Evolutionary conservation across 164 flowering plant genomes (phyloP).

Genomic region (Magnolia sinica): DNA sequence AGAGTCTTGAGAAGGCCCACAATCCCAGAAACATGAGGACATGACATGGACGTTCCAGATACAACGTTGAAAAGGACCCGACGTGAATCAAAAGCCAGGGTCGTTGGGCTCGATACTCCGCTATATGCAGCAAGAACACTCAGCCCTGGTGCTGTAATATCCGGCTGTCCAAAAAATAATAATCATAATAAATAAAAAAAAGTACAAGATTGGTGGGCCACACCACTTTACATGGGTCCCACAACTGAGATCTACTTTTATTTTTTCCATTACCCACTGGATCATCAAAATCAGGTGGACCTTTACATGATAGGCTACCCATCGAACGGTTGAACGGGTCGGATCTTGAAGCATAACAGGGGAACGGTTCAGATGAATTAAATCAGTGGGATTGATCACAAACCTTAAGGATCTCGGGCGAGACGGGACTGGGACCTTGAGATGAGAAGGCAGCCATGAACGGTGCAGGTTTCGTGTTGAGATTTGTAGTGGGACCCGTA

Average conservation of each 20-base stretch:
- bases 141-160: slow-evolving; percentile 83
- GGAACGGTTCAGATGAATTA: background rate
- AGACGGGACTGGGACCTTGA: slow-evolving; percentile 58
- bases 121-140: slow-evolving; percentile 68
- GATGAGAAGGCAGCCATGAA: slow-evolving; percentile 84
- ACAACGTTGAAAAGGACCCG: slow-evolving; percentile 38
- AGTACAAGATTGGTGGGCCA: too few species aligned
- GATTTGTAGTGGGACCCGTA: slow-evolving; percentile 31
- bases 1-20: slow-evolving; percentile 68
- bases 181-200: background rate
- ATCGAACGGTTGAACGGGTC: background rate
- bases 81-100: slow-evolving; percentile 36
- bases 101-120: slow-evolving; percentile 52
- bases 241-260: background rate
- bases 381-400: background rate
- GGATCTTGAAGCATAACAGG: background rate
- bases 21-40: slow-evolving; percentile 82
- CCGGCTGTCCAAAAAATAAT: slow-evolving; percentile 44
- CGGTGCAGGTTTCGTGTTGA: slow-evolving; percentile 60
- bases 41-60: slow-evolving; percentile 88
- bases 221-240: too few species aligned
- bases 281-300: background rate
- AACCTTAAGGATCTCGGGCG: slow-evolving; percentile 82
- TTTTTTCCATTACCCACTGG: background rate
- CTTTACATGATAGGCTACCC: too few species aligned